A percentile compares a stretch with the other conserved stretches of the same genome.
Evolutionary conservation across 1,139 yeast species (phyloP).

Genomic region (Pichia sp.): DNA sequence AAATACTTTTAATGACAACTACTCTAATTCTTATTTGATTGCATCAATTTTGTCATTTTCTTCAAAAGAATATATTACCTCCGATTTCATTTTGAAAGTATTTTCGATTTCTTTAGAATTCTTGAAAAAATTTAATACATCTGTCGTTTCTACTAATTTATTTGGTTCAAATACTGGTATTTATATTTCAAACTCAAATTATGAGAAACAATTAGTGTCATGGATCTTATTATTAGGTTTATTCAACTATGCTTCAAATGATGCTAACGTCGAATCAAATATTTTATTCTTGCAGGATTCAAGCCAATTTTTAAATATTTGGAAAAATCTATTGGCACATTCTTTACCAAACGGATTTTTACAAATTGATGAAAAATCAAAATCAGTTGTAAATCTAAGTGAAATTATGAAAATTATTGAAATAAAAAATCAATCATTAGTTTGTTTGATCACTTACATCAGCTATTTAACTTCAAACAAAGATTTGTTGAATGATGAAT

Average conservation of each 20-base stretch:
- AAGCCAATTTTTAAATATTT: constrained; percentile 65
- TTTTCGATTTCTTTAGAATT: constrained; percentile 30
- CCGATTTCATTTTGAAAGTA: constrained; percentile 34
- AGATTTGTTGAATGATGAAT: constrained; percentile 32
- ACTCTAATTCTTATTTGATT: constrained; percentile 28
- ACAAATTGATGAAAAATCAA: constrained; percentile 22
- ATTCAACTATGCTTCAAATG: constrained; percentile 46
- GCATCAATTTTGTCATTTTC: constrained; percentile 27
- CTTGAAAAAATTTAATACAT: constrained; percentile 34
- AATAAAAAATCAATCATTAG: constrained; percentile 42
- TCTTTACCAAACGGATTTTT: constrained; percentile 31
- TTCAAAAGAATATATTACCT: constrained; percentile 28
- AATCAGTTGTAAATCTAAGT: constrained; percentile 30
- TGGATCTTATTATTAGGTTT: constrained; percentile 79
- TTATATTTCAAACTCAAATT: constrained; percentile 35
- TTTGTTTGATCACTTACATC: constrained; percentile 41
- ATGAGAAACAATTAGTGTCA: constrained; percentile 41
- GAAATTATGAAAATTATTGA: constrained; percentile 41
- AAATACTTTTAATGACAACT: constrained; percentile 25
- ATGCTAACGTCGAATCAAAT: constrained; percentile 47
- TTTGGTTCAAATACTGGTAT: constrained; percentile 35
- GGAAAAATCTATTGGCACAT: constrained; percentile 75
- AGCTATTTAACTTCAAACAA: constrained; percentile 26
- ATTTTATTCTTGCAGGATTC: constrained; percentile 51
- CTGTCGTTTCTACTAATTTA: constrained; percentile 28